A percentile compares a stretch with the other conserved stretches of the same genome.
Evolutionary conservation across 192 early-diverging fungal genomes (phyloP).

Genomic region (Coemansia sp.): DNA sequence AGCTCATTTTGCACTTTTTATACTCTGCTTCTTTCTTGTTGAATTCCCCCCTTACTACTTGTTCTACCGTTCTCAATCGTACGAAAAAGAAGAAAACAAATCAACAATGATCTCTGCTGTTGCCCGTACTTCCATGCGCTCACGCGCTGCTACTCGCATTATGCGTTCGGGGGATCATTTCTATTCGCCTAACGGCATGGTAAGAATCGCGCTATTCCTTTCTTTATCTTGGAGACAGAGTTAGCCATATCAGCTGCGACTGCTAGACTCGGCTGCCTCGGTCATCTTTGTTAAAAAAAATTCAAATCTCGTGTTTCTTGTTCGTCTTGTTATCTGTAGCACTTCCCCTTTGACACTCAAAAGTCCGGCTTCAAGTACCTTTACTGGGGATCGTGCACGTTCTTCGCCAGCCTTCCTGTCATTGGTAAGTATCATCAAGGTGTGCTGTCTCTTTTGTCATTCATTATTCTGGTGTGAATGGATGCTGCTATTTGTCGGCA

Average conservation of each 20-base stretch:
- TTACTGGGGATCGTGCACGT: slow-evolving; percentile 50
- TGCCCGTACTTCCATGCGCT: slow-evolving; percentile 54
- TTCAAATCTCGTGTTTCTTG: background rate
- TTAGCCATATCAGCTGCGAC: background rate
- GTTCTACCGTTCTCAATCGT: slow-evolving; percentile 17
- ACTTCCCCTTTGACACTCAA: slow-evolving; percentile 51
- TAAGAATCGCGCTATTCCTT: slow-evolving; percentile 16
- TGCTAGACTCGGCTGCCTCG: too few species aligned
- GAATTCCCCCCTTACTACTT: slow-evolving; percentile 4
- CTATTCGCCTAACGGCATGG: slow-evolving; percentile 52
- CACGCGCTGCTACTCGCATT: slow-evolving; percentile 36
- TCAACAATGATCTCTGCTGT: slow-evolving; percentile 43
- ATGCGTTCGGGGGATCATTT: slow-evolving; percentile 41
- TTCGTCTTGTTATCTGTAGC: slow-evolving; percentile 27
- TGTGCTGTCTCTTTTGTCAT: slow-evolving; percentile 1
- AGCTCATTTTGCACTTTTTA: background rate
- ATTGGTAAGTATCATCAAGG: slow-evolving; percentile 23
- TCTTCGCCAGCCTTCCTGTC: slow-evolving; percentile 38
- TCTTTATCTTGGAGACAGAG: slow-evolving; percentile 1
- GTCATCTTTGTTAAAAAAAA: background rate
- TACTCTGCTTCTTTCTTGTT: background rate
- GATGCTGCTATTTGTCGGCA: background rate
- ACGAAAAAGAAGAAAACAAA: background rate
- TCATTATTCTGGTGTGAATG: background rate
- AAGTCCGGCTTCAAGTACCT: slow-evolving; percentile 52